Conservation (phyloP, 768 basidiomycete genomes). For the Gelatoporia subvermispora region DNA sequence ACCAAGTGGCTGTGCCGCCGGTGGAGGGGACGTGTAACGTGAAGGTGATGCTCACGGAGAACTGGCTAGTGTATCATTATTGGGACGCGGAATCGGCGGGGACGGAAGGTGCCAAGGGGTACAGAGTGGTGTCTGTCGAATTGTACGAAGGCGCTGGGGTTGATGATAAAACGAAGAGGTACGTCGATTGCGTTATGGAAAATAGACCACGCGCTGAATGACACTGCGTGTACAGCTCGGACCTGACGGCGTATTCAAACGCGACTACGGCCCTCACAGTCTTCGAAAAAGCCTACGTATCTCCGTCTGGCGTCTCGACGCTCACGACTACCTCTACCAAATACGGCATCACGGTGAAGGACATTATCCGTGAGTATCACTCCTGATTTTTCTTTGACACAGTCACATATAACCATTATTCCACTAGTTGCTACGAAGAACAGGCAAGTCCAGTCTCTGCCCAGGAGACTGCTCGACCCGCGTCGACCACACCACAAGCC, state of each 20-base stretch:
- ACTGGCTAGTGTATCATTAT: conserved; percentile 91
- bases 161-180: conserved; percentile 75
- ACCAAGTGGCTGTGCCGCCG: conserved; percentile 53
- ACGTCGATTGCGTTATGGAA: conserved; percentile 11
- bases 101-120: conserved; percentile 53
- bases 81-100: conserved; percentile 55
- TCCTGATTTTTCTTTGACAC: neutral
- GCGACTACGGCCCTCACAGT: conserved; percentile 49
- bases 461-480: conserved; percentile 73
- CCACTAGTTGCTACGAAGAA: conserved; percentile 68
- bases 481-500: conserved; percentile 76
- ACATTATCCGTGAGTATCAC: conserved; percentile 68
- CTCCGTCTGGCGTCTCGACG: conserved; percentile 64
- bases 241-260: conserved; percentile 50
- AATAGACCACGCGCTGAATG: neutral
- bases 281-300: conserved; percentile 65
- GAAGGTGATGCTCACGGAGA: conserved; percentile 70
- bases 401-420: neutral
- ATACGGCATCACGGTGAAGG: conserved; percentile 83
- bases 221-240: conserved; percentile 34
- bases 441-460: conserved; percentile 70
- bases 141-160: conserved; percentile 72
- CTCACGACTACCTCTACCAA: conserved; percentile 77
- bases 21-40: conserved; percentile 51
- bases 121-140: conserved; percentile 78